A percentile compares a stretch with the other conserved stretches of the same genome.
Evolutionary conservation across 306 rosid species (phyloP).

Genomic region (Senna siamea): DNA sequence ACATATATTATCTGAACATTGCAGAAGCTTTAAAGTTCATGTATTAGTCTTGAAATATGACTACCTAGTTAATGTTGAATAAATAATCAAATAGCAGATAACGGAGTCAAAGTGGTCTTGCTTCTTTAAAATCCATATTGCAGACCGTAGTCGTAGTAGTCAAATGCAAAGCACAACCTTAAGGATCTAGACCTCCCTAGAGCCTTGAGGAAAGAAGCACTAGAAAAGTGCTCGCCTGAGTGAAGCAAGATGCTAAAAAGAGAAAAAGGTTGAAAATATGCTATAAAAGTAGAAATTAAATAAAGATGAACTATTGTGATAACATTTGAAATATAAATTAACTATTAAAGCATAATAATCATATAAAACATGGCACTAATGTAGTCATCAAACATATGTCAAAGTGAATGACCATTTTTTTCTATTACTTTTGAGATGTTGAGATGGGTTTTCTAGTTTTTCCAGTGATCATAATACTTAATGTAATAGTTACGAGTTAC

Average conservation of each 20-base stretch:
- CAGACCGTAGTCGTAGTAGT: neutral
- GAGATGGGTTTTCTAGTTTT: no score
- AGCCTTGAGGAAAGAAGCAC: neutral
- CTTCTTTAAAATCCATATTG: neutral
- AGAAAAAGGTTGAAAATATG: neutral
- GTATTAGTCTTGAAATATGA: neutral
- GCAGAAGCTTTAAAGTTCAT: neutral
- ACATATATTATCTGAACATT: neutral
- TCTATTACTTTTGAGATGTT: no score
- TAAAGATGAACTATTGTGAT: neutral
- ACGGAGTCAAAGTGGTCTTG: neutral
- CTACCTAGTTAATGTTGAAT: neutral
- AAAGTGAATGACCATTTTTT: no score
- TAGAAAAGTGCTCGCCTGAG: neutral
- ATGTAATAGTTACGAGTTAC: no score
- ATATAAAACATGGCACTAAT: neutral
- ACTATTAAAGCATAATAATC: neutral
- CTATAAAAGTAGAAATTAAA: neutral
- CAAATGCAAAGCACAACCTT: no score
- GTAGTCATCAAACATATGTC: no score
- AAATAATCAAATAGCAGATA: neutral
- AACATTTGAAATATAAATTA: no score
- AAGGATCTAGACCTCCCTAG: neutral
- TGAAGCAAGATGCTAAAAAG: no score
- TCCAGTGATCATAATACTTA: no score